Evolutionary conservation across 495 filamentous ascomycete species (phyloP).

Genomic region (Lichenothelia convexa): DNA sequence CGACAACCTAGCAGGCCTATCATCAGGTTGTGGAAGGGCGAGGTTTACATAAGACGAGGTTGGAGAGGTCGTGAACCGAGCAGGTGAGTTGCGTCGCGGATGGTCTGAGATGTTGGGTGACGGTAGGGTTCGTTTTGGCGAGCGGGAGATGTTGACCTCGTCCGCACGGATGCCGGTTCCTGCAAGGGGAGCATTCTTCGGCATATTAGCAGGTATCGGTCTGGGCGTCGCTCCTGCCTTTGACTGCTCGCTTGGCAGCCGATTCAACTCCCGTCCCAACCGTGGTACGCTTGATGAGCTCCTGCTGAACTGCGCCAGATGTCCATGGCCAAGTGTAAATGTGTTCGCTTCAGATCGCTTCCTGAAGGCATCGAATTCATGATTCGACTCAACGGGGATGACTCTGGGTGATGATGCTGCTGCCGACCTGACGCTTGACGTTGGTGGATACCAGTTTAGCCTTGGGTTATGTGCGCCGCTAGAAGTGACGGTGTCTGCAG

Average conservation of each 20-base stretch:
- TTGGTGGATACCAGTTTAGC: conserved; percentile 53
- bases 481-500: conserved; percentile 39
- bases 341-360: conserved; percentile 46
- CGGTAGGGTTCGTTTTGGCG: conserved; percentile 13
- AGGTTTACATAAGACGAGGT: conserved; percentile 16
- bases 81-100: conserved; percentile 22
- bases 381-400: conserved; percentile 51
- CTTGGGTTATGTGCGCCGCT: conserved; percentile 33
- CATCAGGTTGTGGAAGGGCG: conserved; percentile 10
- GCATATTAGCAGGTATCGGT: neutral
- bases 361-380: conserved; percentile 58
- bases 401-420: conserved; percentile 48
- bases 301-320: conserved; percentile 17
- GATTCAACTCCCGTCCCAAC: neutral
- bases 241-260: neutral
- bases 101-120: conserved; percentile 21
- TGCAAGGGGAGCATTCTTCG: neutral
- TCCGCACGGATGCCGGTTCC: neutral
- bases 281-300: conserved; percentile 1
- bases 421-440: conserved; percentile 48
- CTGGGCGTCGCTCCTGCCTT: neutral
- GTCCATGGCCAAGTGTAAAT: conserved; percentile 30
- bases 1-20: neutral
- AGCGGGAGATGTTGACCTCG: conserved; percentile 7
- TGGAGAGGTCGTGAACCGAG: conserved; percentile 14